phyloP scores from a whole-genome alignment of 2,329 filamentous ascomycete species.

The Monosporascus cannonballus region DNA sequence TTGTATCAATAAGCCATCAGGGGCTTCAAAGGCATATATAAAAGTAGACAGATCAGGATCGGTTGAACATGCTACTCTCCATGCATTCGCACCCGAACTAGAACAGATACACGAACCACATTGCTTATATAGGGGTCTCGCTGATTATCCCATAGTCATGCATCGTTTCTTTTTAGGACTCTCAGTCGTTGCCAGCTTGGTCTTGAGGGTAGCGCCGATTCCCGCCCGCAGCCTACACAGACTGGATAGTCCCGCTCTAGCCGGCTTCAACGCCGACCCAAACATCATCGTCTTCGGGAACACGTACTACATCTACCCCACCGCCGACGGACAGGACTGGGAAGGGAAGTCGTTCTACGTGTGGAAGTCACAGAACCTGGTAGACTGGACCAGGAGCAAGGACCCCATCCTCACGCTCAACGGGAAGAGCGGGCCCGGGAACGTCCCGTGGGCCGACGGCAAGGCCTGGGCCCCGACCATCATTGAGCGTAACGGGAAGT shows the following conservation, averaged over 20 bases:
- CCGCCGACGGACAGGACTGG: constrained; percentile 38
- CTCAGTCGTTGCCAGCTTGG: not conserved
- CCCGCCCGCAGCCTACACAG: not conserved
- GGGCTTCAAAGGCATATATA: no score
- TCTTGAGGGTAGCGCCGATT: not conserved
- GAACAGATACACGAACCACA: not conserved
- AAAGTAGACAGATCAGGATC: no score
- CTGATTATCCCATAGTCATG: not conserved
- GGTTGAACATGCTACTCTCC: no score
- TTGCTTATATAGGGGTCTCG: not conserved
- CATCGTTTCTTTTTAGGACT: not conserved
- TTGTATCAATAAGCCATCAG: no score
- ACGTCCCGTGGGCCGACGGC: constrained; percentile 58
- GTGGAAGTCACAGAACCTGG: constrained; percentile 37
- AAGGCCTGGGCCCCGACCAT: constrained; percentile 63
- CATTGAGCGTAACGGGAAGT: constrained; percentile 51
- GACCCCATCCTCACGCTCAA: constrained; percentile 37
- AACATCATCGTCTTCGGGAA: constrained; percentile 36
- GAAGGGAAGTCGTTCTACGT: constrained; percentile 37
- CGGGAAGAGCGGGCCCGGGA: constrained; percentile 29
- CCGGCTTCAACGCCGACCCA: constrained; percentile 36
- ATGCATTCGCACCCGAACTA: no score
- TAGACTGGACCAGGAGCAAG: constrained; percentile 31
- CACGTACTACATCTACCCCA: constrained; percentile 39
- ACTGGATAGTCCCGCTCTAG: constrained; percentile 25